Evolutionary conservation across 208 protist genomes (phyloP), one percentile per base, ranked within the genome.

Genomic region (Trypanosoma melophagium): DNA sequence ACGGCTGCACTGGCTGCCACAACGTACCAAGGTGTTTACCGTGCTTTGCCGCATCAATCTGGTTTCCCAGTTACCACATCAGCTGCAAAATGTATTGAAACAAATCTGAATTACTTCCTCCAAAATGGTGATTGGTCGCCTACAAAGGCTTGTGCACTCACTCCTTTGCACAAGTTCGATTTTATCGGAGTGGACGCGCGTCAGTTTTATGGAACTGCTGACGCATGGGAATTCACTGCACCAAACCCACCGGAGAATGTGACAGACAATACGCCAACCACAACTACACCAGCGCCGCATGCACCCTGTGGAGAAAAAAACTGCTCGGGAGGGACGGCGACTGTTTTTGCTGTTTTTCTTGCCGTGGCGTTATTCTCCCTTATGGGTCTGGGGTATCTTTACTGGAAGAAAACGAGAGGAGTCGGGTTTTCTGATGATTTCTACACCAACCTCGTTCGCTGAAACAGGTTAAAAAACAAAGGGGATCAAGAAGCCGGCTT

Each of bases 171-270:
- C 60, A 55, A 53, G 41, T 44, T 85, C 10, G 66, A 89, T 51
- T 85, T 88, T 53, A 59, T 86, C 55, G 44, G 40, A 21, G 55
- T 77, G 0, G 52, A 71, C 13, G 65, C 79, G 16, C 59, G 55
- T 7, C 22, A 47, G 2, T 86, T 69, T 58, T 86, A 83, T 59
- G 80, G 80, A 24, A 62, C 60, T 3, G 24, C 5, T 13, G 83
- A 89, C 56, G 70, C 77, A 19, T 89, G 83, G 83, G 74, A 83
- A 44, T 89, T 84, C 56, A 84, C 77, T 41, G 44, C 31, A 25
- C 75, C 80, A 38, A 79, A 84, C 50, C 44, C 38, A 22, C 71
- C 76, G 16, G 80, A 89, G 55, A 57, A 66, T 16, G 31, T 60
- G n/a, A 56, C 57, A 22, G 66, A 59, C 51, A 35, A 9, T 16